Percentiles rank a stretch among this genome's conserved stretches.
These are phyloP conservation scores for Stemphylium lycopersici DNA, from an alignment of 2,329 filamentous ascomycete genomes.

Conservation along the genomic window DNA sequence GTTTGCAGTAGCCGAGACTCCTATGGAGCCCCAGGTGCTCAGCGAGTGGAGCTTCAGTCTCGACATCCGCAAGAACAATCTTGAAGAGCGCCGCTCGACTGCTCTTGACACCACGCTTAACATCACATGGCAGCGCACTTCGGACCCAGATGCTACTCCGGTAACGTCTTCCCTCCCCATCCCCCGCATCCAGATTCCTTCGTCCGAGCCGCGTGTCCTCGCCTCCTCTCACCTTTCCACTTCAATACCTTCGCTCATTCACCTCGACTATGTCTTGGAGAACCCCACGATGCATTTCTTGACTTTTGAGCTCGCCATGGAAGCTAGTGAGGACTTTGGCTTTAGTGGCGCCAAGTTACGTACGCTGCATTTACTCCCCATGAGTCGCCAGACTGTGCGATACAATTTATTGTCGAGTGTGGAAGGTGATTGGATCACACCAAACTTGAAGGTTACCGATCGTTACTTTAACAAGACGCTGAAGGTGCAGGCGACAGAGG, in stretches of 20 bases:
- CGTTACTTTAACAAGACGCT: conserved; percentile 93
- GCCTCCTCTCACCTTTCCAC: conserved; percentile 52
- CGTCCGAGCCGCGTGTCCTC: conserved; percentile 85
- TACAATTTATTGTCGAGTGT: conserved; percentile 75
- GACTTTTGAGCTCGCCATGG: conserved; percentile 91
- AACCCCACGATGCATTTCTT: conserved; percentile 95
- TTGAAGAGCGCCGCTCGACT: conserved; percentile 82
- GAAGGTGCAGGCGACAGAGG: conserved; percentile 78
- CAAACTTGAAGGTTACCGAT: conserved; percentile 79
- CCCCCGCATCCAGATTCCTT: conserved; percentile 79
- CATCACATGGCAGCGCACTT: conserved; percentile 75
- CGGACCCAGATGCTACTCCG: conserved; percentile 35
- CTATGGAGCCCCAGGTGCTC: conserved; percentile 70
- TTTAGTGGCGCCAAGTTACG: conserved; percentile 88
- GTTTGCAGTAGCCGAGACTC: conserved; percentile 29
- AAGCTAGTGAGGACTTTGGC: conserved; percentile 88
- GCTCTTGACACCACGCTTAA: conserved; percentile 76
- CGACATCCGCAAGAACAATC: conserved; percentile 73
- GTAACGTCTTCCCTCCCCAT: conserved; percentile 69
- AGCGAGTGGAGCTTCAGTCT: conserved; percentile 76
- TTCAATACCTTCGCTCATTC: conserved; percentile 31
- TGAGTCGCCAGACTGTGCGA: conserved; percentile 74
- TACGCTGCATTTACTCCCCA: conserved; percentile 79
- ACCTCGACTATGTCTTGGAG: conserved; percentile 75
- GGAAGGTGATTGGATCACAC: conserved; percentile 70